A percentile compares a stretch with the other conserved stretches of the same genome.
phyloP scores from a whole-genome alignment of 202 grass and related monocot species.

The Zizania palustris region DNA sequence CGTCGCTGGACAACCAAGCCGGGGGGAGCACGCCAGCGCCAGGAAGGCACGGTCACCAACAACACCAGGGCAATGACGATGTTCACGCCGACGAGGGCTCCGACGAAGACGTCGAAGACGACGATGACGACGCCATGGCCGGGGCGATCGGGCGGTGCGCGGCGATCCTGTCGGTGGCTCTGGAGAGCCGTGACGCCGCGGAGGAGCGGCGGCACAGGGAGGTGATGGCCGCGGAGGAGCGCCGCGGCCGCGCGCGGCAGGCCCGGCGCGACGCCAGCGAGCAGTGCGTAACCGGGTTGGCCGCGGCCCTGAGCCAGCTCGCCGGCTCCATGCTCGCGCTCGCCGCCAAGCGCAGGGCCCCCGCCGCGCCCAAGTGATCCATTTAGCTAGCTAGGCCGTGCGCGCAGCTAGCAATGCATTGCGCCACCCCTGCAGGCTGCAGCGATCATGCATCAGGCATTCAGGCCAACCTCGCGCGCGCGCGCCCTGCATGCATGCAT shows the following conservation, averaged over 20 bases:
- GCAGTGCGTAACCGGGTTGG: constrained; percentile 68
- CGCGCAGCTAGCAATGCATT: too few relatives aligned
- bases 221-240: constrained; percentile 68
- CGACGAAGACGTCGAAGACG: too few relatives aligned
- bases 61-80: neutral
- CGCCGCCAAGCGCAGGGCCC: constrained; percentile 50
- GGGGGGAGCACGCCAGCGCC: constrained; percentile 22
- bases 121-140: constrained; percentile 37
- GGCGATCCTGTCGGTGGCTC: constrained; percentile 70
- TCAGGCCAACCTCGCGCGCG: too few relatives aligned
- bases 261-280: constrained; percentile 62
- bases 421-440: too few relatives aligned
- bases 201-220: constrained; percentile 90
- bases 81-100: constrained; percentile 29
- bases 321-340: constrained; percentile 82
- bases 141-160: constrained; percentile 61
- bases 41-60: neutral
- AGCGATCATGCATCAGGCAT: too few relatives aligned
- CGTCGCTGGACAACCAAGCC: constrained; percentile 32
- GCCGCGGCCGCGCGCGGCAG: constrained; percentile 51
- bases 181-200: constrained; percentile 77
- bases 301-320: constrained; percentile 76
- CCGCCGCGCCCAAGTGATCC: constrained; percentile 49
- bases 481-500: too few relatives aligned
- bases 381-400: neutral